Conservation (phyloP, 305 asterid species). For the Caryopteris hybrid region DNA sequence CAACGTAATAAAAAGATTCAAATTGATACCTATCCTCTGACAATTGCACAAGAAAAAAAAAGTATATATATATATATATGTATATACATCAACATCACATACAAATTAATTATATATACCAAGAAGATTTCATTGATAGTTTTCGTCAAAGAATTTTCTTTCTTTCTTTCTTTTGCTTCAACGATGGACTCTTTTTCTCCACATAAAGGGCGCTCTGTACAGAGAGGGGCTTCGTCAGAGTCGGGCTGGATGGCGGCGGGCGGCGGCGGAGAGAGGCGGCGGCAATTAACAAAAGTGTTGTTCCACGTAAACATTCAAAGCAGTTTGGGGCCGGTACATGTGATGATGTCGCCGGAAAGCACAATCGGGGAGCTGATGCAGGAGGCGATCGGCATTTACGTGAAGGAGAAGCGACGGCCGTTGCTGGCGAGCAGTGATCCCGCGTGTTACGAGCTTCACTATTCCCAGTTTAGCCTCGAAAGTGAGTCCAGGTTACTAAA, state of each 20-base stretch:
- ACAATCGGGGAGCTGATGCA: constrained; percentile 42
- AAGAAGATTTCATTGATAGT: background rate
- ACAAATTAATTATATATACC: background rate
- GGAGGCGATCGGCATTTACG: constrained; percentile 44
- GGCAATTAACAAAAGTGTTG: constrained; percentile 39
- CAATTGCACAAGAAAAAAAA: no score
- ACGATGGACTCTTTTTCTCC: constrained; percentile 16
- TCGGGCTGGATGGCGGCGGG: background rate
- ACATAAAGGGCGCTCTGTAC: background rate
- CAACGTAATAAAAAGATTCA: no score
- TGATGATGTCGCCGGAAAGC: constrained; percentile 52
- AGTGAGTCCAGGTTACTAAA: constrained; percentile 41
- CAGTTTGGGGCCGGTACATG: constrained; percentile 55
- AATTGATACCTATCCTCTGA: no score
- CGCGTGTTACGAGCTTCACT: constrained; percentile 43
- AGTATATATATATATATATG: background rate
- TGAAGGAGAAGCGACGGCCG: constrained; percentile 60
- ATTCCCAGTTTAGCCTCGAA: constrained; percentile 49
- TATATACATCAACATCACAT: background rate
- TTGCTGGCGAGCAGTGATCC: constrained; percentile 33
- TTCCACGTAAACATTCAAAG: constrained; percentile 50
- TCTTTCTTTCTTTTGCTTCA: background rate
- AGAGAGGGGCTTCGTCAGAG: background rate
- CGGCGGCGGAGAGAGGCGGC: constrained; percentile 20
- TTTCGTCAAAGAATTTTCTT: background rate